phyloP scores from a whole-genome alignment of 208 protist genomes.

The Acanthamoeba sp. region DNA sequence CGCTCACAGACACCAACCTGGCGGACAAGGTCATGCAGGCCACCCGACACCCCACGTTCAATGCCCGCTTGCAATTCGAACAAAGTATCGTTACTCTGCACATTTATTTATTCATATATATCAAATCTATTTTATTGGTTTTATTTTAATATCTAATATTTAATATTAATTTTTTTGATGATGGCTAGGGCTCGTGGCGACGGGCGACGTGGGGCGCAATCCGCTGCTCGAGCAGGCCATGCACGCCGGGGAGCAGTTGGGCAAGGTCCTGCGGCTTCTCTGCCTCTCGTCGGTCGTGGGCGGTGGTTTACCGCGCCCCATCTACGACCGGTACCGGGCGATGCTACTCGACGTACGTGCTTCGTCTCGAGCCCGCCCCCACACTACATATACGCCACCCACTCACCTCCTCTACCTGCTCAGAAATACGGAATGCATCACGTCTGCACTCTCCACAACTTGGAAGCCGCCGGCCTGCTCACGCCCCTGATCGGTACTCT shows the following conservation, averaged over 20 bases:
- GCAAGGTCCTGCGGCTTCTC: constrained; percentile 10
- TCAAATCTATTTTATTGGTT: no score
- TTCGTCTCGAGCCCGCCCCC: neutral
- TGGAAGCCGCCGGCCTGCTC: neutral
- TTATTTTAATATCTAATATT: neutral
- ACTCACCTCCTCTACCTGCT: no score
- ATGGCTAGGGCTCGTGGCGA: neutral
- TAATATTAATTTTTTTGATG: no score
- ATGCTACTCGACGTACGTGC: neutral
- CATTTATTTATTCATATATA: neutral
- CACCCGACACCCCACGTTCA: neutral
- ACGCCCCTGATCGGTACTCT: neutral
- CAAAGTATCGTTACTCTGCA: neutral
- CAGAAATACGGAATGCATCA: constrained; percentile 46
- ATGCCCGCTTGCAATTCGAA: neutral
- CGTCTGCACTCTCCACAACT: neutral
- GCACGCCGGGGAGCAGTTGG: neutral
- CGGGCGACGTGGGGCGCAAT: constrained; percentile 22
- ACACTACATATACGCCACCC: no score
- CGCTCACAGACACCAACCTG: neutral
- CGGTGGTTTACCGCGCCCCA: neutral
- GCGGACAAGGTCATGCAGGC: constrained; percentile 5
- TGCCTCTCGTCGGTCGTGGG: constrained; percentile 37
- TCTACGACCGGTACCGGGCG: neutral
- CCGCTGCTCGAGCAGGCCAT: constrained; percentile 17